Evolutionary conservation across 2,329 filamentous ascomycete species (phyloP).

Genomic region (Cylindrodendrum hubeiense): DNA sequence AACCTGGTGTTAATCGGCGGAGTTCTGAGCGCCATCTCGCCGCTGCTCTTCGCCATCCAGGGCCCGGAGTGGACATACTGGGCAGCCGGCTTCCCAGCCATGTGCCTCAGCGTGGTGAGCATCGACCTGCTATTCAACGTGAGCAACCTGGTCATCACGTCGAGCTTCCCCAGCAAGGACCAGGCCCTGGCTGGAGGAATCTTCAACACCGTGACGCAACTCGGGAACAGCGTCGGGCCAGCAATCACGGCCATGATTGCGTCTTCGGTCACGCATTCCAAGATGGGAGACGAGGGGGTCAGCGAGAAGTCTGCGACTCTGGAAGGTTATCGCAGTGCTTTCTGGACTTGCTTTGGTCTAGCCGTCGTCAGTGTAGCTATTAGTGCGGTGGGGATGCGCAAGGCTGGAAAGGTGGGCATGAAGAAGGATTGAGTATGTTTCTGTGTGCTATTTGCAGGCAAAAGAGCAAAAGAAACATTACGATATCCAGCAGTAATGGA

Average conservation of each 20-base stretch:
- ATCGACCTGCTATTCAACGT: slow-evolving; percentile 83
- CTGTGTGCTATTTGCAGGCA: background rate
- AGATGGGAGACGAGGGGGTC: slow-evolving; percentile 9
- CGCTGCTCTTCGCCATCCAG: slow-evolving; percentile 24
- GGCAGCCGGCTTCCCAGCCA: slow-evolving; percentile 79
- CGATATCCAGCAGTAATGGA: background rate
- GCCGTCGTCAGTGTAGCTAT: slow-evolving; percentile 5
- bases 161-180: slow-evolving; percentile 72
- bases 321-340: slow-evolving; percentile 17
- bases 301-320: slow-evolving; percentile 7
- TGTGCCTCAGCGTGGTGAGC: slow-evolving; percentile 77
- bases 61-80: slow-evolving; percentile 64
- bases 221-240: slow-evolving; percentile 21
- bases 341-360: slow-evolving; percentile 20
- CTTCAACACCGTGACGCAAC: slow-evolving; percentile 23
- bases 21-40: slow-evolving; percentile 13
- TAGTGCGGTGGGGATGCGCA: slow-evolving; percentile 16
- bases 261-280: slow-evolving; percentile 16
- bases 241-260: slow-evolving; percentile 25
- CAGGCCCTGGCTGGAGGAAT: slow-evolving; percentile 77
- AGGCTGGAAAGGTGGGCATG: slow-evolving; percentile 23
- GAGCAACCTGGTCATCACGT: slow-evolving; percentile 83
- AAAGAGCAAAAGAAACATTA: background rate
- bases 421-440: slow-evolving; percentile 13
- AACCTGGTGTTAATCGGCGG: slow-evolving; percentile 5